Evolutionary conservation across 805 yeast species (phyloP).

Genomic region (Metschnikowia bowlesiae): DNA sequence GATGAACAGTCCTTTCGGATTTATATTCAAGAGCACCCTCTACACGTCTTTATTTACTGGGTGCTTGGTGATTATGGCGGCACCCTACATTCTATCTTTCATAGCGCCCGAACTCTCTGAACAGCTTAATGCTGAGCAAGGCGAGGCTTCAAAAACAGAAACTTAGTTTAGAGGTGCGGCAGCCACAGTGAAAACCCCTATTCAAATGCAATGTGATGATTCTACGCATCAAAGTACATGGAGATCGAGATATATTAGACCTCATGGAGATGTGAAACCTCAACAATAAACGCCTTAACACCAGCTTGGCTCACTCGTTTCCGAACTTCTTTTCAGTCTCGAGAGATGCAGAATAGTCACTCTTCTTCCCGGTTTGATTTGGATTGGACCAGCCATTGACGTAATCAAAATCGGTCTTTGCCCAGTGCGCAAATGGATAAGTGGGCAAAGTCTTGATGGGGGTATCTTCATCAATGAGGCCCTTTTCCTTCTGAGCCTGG

Average conservation of each 20-base stretch:
- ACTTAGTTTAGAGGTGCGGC: background rate
- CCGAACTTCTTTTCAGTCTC: constrained; percentile 17
- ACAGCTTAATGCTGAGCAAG: constrained; percentile 21
- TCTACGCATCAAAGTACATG: background rate
- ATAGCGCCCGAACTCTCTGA: constrained; percentile 38
- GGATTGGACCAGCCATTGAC: constrained; percentile 41
- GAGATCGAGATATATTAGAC: background rate
- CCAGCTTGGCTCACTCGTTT: constrained; percentile 10
- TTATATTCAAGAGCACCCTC: constrained; percentile 32
- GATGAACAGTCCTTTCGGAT: constrained; percentile 39
- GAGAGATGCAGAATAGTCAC: constrained; percentile 22
- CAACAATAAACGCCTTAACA: background rate
- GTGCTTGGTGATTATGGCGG: constrained; percentile 25
- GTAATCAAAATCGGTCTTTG: constrained; percentile 36
- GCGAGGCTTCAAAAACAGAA: background rate
- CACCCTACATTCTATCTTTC: constrained; percentile 29
- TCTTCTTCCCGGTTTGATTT: constrained; percentile 18
- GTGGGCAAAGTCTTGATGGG: constrained; percentile 55
- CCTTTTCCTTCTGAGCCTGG: constrained; percentile 53
- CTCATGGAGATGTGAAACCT: background rate
- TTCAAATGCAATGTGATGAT: background rate
- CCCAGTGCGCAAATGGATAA: constrained; percentile 65
- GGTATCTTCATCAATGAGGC: constrained; percentile 50
- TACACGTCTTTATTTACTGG: constrained; percentile 32
- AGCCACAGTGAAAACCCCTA: background rate